phyloP scores from a whole-genome alignment of 2,329 filamentous ascomycete species.

The Paraconiothyrium sp. region DNA sequence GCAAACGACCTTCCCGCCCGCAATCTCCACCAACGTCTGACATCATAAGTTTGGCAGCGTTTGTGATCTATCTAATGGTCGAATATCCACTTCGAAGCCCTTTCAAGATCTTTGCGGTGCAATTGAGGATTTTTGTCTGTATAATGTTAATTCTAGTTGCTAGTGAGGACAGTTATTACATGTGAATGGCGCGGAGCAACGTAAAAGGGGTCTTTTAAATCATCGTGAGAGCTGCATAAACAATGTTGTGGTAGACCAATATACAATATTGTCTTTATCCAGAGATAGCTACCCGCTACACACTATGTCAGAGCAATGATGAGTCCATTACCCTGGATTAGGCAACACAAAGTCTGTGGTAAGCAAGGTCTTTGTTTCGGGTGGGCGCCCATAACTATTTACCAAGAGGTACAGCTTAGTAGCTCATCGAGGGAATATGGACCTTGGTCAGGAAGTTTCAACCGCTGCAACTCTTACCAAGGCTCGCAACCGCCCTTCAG shows the following conservation, averaged over 20 bases:
- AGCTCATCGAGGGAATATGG: too few species aligned
- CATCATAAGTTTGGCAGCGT: background rate
- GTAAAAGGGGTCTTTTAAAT: background rate
- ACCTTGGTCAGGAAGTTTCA: too few species aligned
- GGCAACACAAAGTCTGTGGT: background rate
- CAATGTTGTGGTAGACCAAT: background rate
- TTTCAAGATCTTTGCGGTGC: background rate
- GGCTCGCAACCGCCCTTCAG: too few species aligned
- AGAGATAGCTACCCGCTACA: background rate
- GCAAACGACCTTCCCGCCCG: constrained; percentile 1
- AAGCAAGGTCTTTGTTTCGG: background rate
- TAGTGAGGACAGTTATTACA: background rate
- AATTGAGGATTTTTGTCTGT: background rate
- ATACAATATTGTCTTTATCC: background rate
- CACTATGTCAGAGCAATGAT: background rate
- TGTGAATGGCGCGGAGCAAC: background rate
- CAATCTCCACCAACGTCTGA: background rate
- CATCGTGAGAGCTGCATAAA: background rate
- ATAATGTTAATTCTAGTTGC: background rate
- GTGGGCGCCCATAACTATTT: too few species aligned
- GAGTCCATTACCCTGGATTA: background rate
- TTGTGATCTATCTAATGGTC: background rate
- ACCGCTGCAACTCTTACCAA: too few species aligned
- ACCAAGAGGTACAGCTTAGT: too few species aligned
- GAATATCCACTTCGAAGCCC: background rate